Evolutionary conservation across 768 basidiomycete genomes (phyloP), one percentile per base, ranked within the genome.

Genomic region (Daedalea quercina): DNA sequence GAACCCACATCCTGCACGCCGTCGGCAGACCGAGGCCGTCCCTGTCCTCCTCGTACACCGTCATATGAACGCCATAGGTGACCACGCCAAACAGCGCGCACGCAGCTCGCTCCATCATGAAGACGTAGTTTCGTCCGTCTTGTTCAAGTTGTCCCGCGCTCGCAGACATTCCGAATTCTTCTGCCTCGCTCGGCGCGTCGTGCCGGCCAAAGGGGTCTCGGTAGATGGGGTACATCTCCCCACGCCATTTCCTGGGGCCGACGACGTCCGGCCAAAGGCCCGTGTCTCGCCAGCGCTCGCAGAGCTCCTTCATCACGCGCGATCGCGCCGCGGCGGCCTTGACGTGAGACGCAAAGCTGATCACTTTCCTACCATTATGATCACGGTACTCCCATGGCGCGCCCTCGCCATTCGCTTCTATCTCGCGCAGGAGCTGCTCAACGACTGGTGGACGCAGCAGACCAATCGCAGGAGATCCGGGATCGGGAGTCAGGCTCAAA

Each of bases 1-100:
- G 94, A 1, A 93, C 83, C 95, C 96, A 98, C 2, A 96, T 71
- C 54, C 71, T 75, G 63, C 86, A 65, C 31, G 59, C 56, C 25
- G 15, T 19, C 24, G 3, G 34, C 1, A 31, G 45, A 11, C 65
- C 69, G 37, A 67, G 72, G 19, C 63, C 74, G 17, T 64, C 53
- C 51, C 75, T 73, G 17, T 66, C 53, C 57, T 78, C 75, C 41
- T 80, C 76, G 63, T 81, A 91, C 49, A 84, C 79, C 19, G 81
- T 89, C 83, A 94, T 80, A 67, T 98, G 96, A 2, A 95, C 88
- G 0, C 96, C 95, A 60, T 89, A 94, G 0, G 94, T 96, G 48
- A 90, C 77, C 7, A 94, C 67, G 2, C 95, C 94, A 61, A 98
- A 97, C 31, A 98, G 70, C 0, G 87, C 79, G 65, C 90, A 92